These are phyloP conservation scores for Chaetomium globosum DNA, from an alignment of 2,329 filamentous ascomycete species.

Conservation along the genomic window DNA sequence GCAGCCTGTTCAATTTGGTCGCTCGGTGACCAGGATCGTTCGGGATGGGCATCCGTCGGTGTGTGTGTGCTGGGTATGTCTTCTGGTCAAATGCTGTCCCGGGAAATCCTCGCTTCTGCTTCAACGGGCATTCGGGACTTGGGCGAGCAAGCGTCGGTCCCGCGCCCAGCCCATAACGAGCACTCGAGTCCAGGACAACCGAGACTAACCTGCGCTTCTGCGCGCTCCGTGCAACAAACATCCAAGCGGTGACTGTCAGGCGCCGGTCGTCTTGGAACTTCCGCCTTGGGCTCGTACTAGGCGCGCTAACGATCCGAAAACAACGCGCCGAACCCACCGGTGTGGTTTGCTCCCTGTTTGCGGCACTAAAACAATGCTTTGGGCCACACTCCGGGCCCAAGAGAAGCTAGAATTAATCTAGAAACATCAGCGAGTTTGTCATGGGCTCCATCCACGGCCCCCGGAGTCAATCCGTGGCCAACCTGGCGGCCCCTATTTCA, in stretches of 20 bases:
- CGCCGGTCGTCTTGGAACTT: neutral
- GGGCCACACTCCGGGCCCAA: neutral
- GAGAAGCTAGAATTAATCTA: constrained; percentile 1
- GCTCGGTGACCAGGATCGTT: constrained; percentile 9
- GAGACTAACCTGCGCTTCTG: neutral
- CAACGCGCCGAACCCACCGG: constrained; percentile 22
- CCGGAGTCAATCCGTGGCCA: neutral
- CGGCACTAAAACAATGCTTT: neutral
- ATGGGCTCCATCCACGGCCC: neutral
- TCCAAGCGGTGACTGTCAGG: constrained; percentile 9
- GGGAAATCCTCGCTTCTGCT: constrained; percentile 1
- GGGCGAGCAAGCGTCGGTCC: neutral
- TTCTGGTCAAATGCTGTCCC: neutral
- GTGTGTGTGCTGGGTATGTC: neutral
- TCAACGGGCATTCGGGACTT: neutral
- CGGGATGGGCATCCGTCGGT: constrained; percentile 2
- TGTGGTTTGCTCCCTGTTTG: constrained; percentile 20
- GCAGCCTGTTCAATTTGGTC: constrained; percentile 4
- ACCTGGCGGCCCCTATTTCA: neutral
- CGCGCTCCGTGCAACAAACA: neutral
- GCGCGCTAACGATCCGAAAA: constrained; percentile 17
- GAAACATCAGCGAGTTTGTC: constrained; percentile 5
- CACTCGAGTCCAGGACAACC: neutral
- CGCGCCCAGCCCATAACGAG: neutral
- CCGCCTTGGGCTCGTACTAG: neutral